Evolutionary conservation across 768 basidiomycete species (phyloP).

Genomic region (Mycena sanguinolenta): DNA sequence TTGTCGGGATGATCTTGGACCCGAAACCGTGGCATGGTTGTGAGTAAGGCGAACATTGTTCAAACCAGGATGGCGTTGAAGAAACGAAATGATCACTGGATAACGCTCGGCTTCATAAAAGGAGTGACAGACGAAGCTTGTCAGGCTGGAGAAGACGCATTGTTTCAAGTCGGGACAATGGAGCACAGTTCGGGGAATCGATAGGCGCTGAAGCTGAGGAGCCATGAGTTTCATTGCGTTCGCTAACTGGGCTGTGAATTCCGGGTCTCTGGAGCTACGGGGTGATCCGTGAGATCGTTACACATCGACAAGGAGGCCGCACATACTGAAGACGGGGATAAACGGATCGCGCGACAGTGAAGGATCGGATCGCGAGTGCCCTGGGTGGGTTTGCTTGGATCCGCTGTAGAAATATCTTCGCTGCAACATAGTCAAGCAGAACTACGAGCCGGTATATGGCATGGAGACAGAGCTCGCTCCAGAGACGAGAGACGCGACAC

Average conservation of each 20-base stretch:
- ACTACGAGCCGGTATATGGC: constrained; percentile 11
- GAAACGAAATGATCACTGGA: constrained; percentile 6
- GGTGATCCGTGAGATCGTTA: neutral
- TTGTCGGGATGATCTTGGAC: neutral
- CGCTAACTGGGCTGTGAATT: constrained; percentile 4
- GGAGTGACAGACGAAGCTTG: constrained; percentile 1
- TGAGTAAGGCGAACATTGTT: constrained; percentile 5
- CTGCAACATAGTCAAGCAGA: neutral
- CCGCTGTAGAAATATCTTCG: constrained; percentile 4
- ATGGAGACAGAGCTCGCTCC: constrained; percentile 1
- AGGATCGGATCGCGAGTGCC: constrained; percentile 11
- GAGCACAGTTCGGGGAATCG: constrained; percentile 6
- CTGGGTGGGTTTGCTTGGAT: constrained; percentile 13
- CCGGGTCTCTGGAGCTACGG: neutral
- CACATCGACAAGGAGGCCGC: neutral
- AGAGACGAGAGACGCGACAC: constrained; percentile 11
- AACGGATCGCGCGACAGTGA: constrained; percentile 8
- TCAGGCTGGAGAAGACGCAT: constrained; percentile 13
- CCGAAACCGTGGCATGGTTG: neutral
- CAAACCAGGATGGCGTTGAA: constrained; percentile 15
- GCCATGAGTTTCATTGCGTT: constrained; percentile 13
- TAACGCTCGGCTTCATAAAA: neutral
- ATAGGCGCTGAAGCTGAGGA: constrained; percentile 17
- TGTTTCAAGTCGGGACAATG: constrained; percentile 4
- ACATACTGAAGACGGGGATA: neutral